phyloP scores from a whole-genome alignment of 805 yeast species.

The Lachancea kluyveri region DNA sequence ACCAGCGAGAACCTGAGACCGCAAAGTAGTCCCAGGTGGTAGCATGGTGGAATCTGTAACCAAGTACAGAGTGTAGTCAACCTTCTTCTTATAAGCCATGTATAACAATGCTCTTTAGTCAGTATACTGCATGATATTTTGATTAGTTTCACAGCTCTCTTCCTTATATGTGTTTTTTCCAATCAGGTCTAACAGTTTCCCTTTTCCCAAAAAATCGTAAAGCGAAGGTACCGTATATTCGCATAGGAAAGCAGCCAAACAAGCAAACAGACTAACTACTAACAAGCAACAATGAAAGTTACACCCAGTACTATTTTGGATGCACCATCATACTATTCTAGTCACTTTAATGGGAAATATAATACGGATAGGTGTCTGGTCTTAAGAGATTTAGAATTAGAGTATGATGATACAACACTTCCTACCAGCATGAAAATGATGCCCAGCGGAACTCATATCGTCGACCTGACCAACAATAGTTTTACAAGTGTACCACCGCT shows the following conservation, averaged over 20 bases:
- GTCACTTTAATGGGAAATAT: constrained; percentile 32
- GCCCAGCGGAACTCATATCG: constrained; percentile 41
- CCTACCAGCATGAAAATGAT: constrained; percentile 38
- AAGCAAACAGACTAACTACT: neutral
- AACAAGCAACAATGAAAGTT: constrained; percentile 45
- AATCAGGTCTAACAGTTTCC: too few relatives aligned
- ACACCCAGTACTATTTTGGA: constrained; percentile 43
- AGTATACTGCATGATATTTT: too few relatives aligned
- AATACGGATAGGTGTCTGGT: constrained; percentile 24
- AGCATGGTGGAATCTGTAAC: constrained; percentile 78
- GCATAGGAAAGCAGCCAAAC: neutral
- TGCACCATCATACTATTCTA: constrained; percentile 42
- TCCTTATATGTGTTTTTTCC: too few relatives aligned
- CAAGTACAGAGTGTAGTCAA: constrained; percentile 54
- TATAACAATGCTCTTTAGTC: too few relatives aligned
- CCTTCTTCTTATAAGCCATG: constrained; percentile 21
- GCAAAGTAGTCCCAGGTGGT: constrained; percentile 50
- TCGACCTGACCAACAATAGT: constrained; percentile 76
- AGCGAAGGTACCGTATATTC: too few relatives aligned
- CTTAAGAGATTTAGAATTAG: constrained; percentile 31
- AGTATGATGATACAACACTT: constrained; percentile 37
- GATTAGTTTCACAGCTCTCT: too few relatives aligned
- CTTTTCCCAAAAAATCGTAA: too few relatives aligned
- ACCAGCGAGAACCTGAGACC: constrained; percentile 57
- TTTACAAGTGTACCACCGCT: constrained; percentile 51